Evolutionary conservation across 148 eudicot species (phyloP).

Genomic region (Nyssa sinensis): DNA sequence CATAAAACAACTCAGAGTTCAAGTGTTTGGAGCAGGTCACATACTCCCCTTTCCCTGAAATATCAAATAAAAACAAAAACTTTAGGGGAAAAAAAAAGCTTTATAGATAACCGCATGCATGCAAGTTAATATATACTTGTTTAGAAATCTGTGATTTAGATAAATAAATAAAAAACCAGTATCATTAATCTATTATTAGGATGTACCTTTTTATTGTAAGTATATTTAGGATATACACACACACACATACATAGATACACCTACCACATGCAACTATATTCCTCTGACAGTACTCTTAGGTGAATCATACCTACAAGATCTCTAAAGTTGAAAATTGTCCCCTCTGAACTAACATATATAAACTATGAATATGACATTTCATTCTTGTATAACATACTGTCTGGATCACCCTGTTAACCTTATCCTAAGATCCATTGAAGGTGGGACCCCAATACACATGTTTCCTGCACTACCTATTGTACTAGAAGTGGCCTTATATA

Average conservation of each 20-base stretch:
- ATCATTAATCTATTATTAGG: too few relatives aligned
- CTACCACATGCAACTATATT: background rate
- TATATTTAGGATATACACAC: too few relatives aligned
- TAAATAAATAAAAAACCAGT: too few relatives aligned
- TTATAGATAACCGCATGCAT: too few relatives aligned
- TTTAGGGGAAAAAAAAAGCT: too few relatives aligned
- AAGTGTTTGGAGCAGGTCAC: conserved; percentile 55
- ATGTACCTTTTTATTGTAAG: too few relatives aligned
- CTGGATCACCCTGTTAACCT: background rate
- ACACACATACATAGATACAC: too few relatives aligned
- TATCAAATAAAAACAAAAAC: too few relatives aligned
- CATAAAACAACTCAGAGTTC: conserved; percentile 60
- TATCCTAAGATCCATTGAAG: background rate
- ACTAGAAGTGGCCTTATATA: background rate
- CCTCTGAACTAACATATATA: background rate
- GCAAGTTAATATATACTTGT: too few relatives aligned
- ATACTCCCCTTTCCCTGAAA: conserved; percentile 77
- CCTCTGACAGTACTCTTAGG: background rate
- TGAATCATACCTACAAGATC: conserved; percentile 27
- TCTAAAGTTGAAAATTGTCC: conserved; percentile 7
- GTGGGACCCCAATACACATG: background rate
- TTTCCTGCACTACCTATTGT: background rate
- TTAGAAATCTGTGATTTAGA: too few relatives aligned
- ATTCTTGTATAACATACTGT: background rate
- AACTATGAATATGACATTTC: conserved; percentile 2